These are phyloP conservation scores for Alternaria triticimaculans DNA, from an alignment of 2,329 filamentous ascomycete species.

Conservation along the genomic window DNA sequence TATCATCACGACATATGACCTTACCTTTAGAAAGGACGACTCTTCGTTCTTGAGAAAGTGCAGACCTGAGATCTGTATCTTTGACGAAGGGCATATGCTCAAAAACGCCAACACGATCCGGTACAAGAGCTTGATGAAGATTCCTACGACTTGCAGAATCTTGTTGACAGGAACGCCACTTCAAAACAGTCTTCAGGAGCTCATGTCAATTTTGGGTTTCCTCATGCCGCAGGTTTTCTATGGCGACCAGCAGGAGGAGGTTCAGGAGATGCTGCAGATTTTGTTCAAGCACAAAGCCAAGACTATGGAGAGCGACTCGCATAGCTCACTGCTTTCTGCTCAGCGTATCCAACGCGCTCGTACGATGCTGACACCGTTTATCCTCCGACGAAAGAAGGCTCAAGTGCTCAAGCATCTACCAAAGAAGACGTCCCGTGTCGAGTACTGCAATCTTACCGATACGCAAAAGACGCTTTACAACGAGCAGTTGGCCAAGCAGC, in stretches of 20 bases:
- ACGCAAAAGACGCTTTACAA: constrained; percentile 77
- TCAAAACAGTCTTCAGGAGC: constrained; percentile 92
- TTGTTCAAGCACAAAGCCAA: constrained; percentile 94
- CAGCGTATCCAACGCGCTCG: constrained; percentile 87
- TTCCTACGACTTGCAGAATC: constrained; percentile 82
- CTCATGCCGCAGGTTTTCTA: constrained; percentile 87
- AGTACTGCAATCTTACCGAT: constrained; percentile 79
- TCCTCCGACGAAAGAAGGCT: constrained; percentile 89
- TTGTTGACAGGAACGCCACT: constrained; percentile 90
- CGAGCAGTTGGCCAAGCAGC: constrained; percentile 68
- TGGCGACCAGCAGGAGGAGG: constrained; percentile 66
- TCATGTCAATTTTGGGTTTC: constrained; percentile 90
- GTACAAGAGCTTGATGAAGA: constrained; percentile 79
- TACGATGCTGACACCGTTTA: constrained; percentile 93
- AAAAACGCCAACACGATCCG: constrained; percentile 86
- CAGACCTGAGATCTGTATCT: constrained; percentile 70
- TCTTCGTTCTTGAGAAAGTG: constrained; percentile 67
- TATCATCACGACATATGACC: constrained; percentile 75
- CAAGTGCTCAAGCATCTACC: constrained; percentile 87
- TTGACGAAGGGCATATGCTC: constrained; percentile 92
- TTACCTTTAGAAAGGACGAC: constrained; percentile 66
- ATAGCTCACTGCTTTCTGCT: constrained; percentile 83
- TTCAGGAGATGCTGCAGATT: constrained; percentile 76
- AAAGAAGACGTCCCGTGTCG: constrained; percentile 76
- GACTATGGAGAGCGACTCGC: constrained; percentile 71